phyloP scores from a whole-genome alignment of 2,329 filamentous ascomycete genomes.

The Plectosphaerella plurivora region DNA sequence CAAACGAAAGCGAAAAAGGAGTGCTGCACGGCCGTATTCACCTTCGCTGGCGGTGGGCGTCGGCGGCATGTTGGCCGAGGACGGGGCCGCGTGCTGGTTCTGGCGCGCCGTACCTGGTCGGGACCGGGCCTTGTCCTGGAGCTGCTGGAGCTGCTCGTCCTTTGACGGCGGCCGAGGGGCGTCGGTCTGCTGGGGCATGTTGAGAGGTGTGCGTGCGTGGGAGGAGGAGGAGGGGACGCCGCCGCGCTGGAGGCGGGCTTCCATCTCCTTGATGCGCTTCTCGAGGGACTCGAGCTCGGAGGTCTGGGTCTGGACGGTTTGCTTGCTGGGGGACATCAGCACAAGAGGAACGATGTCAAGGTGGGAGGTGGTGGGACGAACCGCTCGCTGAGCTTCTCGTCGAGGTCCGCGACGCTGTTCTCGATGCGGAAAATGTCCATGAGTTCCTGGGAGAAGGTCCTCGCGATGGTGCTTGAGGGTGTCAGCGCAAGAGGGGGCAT shows the following conservation, averaged over 20 bases:
- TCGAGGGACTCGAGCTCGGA: constrained; percentile 84
- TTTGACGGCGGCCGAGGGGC: constrained; percentile 14
- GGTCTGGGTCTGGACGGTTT: constrained; percentile 67
- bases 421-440: constrained; percentile 89
- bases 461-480: constrained; percentile 69
- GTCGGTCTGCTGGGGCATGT: constrained; percentile 12
- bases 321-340: constrained; percentile 57
- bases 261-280: constrained; percentile 77
- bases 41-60: constrained; percentile 60
- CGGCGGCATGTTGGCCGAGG: constrained; percentile 53
- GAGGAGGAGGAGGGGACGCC: constrained; percentile 5
- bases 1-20: not conserved
- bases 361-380: constrained; percentile 38
- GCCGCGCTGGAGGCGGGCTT: constrained; percentile 61
- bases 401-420: constrained; percentile 67
- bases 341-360: not conserved
- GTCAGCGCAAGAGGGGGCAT: constrained; percentile 25
- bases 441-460: constrained; percentile 79
- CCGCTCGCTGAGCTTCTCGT: constrained; percentile 77
- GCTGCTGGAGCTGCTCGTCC: constrained; percentile 6
- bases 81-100: constrained; percentile 44
- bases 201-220: constrained; percentile 14
- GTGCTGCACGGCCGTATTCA: constrained; percentile 37
- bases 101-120: constrained; percentile 50
- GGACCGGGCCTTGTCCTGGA: constrained; percentile 36